These are phyloP conservation scores for Prunus kanzakura DNA, from an alignment of 306 rosid genomes.

Conservation along the genomic window DNA sequence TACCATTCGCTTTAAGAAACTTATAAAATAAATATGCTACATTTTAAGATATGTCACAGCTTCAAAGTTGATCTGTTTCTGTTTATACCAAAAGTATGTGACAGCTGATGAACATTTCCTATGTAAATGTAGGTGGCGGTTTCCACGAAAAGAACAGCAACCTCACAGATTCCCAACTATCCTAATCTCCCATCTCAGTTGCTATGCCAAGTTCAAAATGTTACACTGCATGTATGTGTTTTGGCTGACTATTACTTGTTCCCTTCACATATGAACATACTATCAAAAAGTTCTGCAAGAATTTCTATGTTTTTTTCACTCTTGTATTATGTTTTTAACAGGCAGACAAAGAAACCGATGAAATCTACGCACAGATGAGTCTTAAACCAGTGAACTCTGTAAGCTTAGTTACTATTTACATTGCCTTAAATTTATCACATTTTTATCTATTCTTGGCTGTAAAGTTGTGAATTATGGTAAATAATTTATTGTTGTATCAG, in stretches of 20 bases:
- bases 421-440: constrained; percentile 3
- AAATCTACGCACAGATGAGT: constrained; percentile 94
- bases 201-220: constrained; percentile 85
- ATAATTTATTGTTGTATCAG: constrained; percentile 30
- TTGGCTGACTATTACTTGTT: background rate
- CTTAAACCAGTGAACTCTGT: constrained; percentile 92
- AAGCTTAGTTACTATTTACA: constrained; percentile 29
- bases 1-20: too few species aligned
- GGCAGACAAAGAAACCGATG: constrained; percentile 97
- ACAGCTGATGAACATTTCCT: constrained; percentile 11
- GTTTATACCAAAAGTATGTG: background rate
- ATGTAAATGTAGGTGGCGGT: constrained; percentile 70
- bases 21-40: too few species aligned
- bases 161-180: constrained; percentile 93
- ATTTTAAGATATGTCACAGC: background rate
- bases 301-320: background rate
- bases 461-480: background rate
- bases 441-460: background rate
- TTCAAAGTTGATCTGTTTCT: background rate
- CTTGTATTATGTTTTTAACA: constrained; percentile 29
- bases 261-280: background rate
- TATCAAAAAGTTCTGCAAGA: background rate
- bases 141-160: constrained; percentile 84
- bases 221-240: constrained; percentile 72
- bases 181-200: constrained; percentile 87